Evolutionary conservation across 225 moss, liverwort and hornwort species (phyloP).

Genomic region (Neckera pumila): DNA sequence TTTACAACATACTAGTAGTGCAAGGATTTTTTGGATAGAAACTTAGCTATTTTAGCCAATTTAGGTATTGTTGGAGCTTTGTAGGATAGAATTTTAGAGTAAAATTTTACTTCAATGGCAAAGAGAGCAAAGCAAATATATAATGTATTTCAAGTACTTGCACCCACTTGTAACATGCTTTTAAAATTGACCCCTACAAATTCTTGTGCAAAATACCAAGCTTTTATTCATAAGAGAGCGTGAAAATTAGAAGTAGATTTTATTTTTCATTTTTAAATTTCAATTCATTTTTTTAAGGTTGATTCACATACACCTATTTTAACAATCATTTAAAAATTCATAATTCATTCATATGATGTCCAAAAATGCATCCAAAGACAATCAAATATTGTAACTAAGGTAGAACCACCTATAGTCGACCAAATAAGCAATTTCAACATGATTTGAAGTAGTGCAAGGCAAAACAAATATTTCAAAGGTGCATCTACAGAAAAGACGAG

Average conservation of each 20-base stretch:
- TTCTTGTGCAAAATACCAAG: not conserved
- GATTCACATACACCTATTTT: not conserved
- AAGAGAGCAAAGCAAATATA: not conserved
- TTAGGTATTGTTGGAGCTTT: no score
- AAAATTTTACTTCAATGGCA: not conserved
- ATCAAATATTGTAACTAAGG: no score
- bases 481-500: no score
- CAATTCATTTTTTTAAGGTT: not conserved
- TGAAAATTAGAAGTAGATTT: not conserved
- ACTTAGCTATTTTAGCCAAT: no score
- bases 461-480: no score
- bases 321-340: not conserved
- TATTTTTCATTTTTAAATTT: not conserved
- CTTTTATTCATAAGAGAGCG: not conserved
- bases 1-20: no score
- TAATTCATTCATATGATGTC: not conserved
- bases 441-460: no score
- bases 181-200: rapidly evolving
- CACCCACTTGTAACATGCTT: not conserved
- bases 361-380: not conserved
- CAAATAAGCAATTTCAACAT: no score
- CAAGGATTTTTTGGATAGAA: no score
- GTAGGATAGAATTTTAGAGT: rapidly evolving
- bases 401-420: no score
- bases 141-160: not conserved